phyloP scores from a whole-genome alignment of 192 early-diverging fungal genomes.

The Coemansia sp. region DNA sequence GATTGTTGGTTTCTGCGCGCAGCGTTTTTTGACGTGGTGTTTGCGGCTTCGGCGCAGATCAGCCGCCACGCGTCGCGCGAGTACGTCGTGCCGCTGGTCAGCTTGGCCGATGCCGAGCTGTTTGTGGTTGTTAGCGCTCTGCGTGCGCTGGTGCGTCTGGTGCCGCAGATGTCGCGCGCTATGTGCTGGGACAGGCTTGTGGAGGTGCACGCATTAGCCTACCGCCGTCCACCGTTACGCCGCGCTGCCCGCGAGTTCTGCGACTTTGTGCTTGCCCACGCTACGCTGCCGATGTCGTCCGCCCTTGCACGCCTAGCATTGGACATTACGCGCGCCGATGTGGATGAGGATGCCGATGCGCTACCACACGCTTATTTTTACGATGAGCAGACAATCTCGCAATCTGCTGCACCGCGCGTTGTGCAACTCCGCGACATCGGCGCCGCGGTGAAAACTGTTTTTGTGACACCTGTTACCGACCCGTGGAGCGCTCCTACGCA shows the following conservation, averaged over 20 bases:
- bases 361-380: not conserved
- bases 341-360: not conserved
- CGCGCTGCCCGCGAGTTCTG: slow-evolving; percentile 27
- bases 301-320: slow-evolving; percentile 27
- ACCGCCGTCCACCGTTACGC: slow-evolving; percentile 17
- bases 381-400: not conserved
- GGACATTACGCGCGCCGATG: slow-evolving; percentile 19
- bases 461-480: slow-evolving; percentile 39
- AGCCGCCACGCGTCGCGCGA: slow-evolving; percentile 84
- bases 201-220: slow-evolving; percentile 23
- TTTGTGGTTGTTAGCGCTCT: slow-evolving; percentile 91
- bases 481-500: slow-evolving; percentile 15
- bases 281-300: slow-evolving; percentile 27
- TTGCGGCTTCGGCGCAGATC: slow-evolving; percentile 85
- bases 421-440: slow-evolving; percentile 42
- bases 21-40: slow-evolving; percentile 92
- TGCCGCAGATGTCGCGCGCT: slow-evolving; percentile 50
- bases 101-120: slow-evolving; percentile 85
- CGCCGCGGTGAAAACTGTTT: slow-evolving; percentile 40
- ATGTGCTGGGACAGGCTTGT: slow-evolving; percentile 53
- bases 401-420: slow-evolving; percentile 2
- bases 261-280: slow-evolving; percentile 25
- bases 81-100: slow-evolving; percentile 92
- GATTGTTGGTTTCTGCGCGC: slow-evolving; percentile 91
- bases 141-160: slow-evolving; percentile 73